Conservation (phyloP, 2,329 filamentous ascomycete genomes). For the Talaromyces albobiverticillius region DNA sequence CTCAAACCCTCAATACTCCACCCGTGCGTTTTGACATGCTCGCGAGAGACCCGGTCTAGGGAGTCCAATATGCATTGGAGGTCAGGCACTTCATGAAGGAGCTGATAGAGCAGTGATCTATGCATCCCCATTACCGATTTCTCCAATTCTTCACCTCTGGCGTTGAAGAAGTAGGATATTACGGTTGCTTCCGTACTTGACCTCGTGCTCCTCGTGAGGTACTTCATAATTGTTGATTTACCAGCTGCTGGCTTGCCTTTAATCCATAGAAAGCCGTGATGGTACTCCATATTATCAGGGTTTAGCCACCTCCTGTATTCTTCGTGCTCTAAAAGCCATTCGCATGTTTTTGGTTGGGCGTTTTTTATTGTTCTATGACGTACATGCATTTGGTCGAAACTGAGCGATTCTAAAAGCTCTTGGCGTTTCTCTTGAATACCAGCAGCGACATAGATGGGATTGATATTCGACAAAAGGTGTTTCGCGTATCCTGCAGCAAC, state of each 20-base stretch:
- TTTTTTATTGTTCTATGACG: background rate
- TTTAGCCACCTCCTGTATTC: conserved; percentile 34
- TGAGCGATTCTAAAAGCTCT: background rate
- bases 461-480: conserved; percentile 14
- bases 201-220: conserved; percentile 10
- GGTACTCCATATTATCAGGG: conserved; percentile 13
- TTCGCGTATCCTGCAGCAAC: conserved; percentile 20
- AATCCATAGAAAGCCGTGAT: conserved; percentile 38
- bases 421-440: background rate
- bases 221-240: conserved; percentile 37
- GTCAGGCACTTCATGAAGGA: conserved; percentile 21
- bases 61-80: conserved; percentile 16
- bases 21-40: no score
- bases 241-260: conserved; percentile 39
- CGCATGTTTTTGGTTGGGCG: conserved; percentile 8
- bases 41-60: background rate
- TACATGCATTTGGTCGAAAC: background rate
- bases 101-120: conserved; percentile 26
- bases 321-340: conserved; percentile 3
- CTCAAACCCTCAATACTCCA: background rate
- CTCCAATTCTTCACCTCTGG: conserved; percentile 22
- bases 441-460: no score
- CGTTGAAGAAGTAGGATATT: conserved; percentile 30
- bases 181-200: background rate
- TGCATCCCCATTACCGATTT: conserved; percentile 26